These are phyloP conservation scores for Chrysanthemum seticuspe DNA, from an alignment of 129 eudicot genomes.

Conservation along the genomic window DNA sequence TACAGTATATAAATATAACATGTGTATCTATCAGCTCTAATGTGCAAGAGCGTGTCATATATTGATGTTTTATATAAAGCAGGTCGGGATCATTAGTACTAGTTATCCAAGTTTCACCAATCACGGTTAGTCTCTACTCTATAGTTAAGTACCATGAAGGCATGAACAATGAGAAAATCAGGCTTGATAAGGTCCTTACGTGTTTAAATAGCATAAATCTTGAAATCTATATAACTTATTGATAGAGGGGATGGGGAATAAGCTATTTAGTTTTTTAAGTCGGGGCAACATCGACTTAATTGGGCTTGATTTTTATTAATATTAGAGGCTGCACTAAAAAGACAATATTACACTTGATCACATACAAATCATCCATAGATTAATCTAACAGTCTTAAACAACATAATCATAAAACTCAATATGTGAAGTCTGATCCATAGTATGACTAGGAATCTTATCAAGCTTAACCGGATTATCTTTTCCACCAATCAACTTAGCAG, in stretches of 20 bases:
- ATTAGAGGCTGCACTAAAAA: background rate
- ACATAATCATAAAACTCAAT: slow-evolving; percentile 94
- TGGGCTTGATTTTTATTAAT: background rate
- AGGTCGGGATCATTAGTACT: too few relatives aligned
- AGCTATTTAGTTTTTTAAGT: too few relatives aligned
- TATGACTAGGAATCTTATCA: slow-evolving; percentile 78
- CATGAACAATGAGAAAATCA: background rate
- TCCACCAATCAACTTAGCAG: slow-evolving; percentile 86
- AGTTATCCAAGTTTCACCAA: background rate
- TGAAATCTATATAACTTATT: too few relatives aligned
- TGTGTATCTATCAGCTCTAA: too few relatives aligned
- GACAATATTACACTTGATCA: background rate
- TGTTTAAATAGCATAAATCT: too few relatives aligned
- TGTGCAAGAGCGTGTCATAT: too few relatives aligned
- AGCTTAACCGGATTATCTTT: slow-evolving; percentile 71
- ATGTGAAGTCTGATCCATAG: slow-evolving; percentile 94
- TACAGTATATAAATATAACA: too few relatives aligned
- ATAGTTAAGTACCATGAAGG: background rate
- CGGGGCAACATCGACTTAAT: background rate
- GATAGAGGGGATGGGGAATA: too few relatives aligned
- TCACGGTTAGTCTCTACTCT: too few relatives aligned
- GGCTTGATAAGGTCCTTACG: background rate
- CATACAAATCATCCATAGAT: background rate
- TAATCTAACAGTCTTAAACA: slow-evolving; percentile 35
- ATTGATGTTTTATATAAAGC: too few relatives aligned